A percentile compares a stretch with the other conserved stretches of the same genome.
Conservation (phyloP, 2,329 filamentous ascomycete genomes). For the Pyrenophora teres region DNA sequence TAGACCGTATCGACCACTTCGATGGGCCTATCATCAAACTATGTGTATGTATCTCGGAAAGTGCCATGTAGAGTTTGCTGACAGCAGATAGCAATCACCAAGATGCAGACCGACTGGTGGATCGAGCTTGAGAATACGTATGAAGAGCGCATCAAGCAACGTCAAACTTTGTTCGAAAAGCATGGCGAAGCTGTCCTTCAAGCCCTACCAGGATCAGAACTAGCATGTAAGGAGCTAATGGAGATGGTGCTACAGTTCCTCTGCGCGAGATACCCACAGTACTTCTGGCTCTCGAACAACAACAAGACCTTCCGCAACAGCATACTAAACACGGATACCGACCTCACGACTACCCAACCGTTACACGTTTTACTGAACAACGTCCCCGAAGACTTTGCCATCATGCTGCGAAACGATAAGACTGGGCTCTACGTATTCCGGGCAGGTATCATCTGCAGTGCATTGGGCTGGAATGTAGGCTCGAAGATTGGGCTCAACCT, state of each 20-base stretch:
- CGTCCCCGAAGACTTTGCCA: constrained; percentile 81
- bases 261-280: constrained; percentile 75
- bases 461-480: constrained; percentile 77
- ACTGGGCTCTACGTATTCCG: constrained; percentile 76
- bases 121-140: constrained; percentile 84
- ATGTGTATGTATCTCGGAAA: constrained; percentile 69
- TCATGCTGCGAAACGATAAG: constrained; percentile 72
- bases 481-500: constrained; percentile 74
- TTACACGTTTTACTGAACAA: constrained; percentile 75
- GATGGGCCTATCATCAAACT: constrained; percentile 87
- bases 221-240: constrained; percentile 85
- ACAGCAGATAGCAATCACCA: constrained; percentile 66
- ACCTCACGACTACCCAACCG: constrained; percentile 66
- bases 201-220: constrained; percentile 72
- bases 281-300: constrained; percentile 63
- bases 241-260: constrained; percentile 83
- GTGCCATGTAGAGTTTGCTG: constrained; percentile 9
- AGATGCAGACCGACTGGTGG: constrained; percentile 84
- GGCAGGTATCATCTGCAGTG: constrained; percentile 77
- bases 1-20: constrained; percentile 77
- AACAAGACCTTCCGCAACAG: constrained; percentile 68
- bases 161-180: constrained; percentile 66
- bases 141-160: constrained; percentile 67
- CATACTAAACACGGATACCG: constrained; percentile 66
- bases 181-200: constrained; percentile 69